phyloP scores from a whole-genome alignment of 83 land plant species.

The Diphasiastrum complanatum region DNA sequence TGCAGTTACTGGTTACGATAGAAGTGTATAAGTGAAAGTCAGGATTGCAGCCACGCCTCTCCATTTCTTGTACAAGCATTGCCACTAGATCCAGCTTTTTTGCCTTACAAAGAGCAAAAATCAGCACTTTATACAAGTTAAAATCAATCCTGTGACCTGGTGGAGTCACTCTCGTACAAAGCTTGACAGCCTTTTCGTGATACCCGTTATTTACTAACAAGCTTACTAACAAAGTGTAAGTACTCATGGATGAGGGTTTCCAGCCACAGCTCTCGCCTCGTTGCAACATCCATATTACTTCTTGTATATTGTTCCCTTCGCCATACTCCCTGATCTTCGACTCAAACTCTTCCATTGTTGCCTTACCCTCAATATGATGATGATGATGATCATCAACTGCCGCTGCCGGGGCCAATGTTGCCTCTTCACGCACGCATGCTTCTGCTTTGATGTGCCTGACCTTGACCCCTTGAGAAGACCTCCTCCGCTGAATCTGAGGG shows the following conservation, averaged over 20 bases:
- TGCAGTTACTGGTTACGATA: neutral
- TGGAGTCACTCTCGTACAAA: neutral
- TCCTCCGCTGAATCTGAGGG: no score
- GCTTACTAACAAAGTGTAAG: neutral
- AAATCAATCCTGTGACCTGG: neutral
- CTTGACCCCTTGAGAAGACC: no score
- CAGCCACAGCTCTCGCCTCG: neutral
- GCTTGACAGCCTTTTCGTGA: neutral
- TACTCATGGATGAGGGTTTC: neutral
- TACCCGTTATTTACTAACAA: neutral
- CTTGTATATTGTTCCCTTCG: neutral
- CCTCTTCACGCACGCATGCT: no score
- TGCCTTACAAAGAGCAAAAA: neutral
- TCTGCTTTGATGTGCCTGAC: no score
- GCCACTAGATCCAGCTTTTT: neutral
- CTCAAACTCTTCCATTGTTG: neutral
- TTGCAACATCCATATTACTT: neutral
- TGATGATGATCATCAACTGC: no score
- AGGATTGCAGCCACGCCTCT: neutral
- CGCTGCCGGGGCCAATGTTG: no score
- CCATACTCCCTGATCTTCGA: neutral
- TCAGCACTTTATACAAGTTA: neutral
- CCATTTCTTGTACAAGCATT: neutral
- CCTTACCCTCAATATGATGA: no score
- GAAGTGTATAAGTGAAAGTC: neutral